Conservation (phyloP, 2,329 filamentous ascomycete species). For the Phaeosphaeria sp. region DNA sequence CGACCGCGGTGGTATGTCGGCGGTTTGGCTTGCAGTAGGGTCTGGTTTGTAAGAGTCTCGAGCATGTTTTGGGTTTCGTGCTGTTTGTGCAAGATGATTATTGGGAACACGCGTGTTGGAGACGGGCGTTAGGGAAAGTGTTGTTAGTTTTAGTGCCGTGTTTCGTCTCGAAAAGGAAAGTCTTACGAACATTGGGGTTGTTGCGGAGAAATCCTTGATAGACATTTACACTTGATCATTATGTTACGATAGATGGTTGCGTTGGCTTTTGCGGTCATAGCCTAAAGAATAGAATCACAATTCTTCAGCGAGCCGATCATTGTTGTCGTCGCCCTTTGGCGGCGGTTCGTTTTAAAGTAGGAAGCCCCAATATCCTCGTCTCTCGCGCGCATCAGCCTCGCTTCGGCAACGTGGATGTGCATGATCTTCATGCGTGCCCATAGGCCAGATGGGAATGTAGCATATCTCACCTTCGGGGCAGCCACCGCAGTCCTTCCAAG, state of each 20-base stretch:
- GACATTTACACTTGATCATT: background rate
- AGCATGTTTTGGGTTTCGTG: background rate
- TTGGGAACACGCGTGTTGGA: background rate
- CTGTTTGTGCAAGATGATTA: background rate
- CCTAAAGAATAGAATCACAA: background rate
- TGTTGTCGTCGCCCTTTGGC: background rate
- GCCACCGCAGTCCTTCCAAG: constrained; percentile 63
- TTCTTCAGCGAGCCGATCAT: background rate
- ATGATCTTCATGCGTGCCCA: constrained; percentile 63
- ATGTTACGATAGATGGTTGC: background rate
- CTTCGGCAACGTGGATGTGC: constrained; percentile 53
- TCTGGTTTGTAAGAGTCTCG: background rate
- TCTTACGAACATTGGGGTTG: background rate
- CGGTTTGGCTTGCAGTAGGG: background rate
- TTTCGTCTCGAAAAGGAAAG: background rate
- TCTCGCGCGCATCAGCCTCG: constrained; percentile 10
- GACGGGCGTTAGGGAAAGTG: background rate
- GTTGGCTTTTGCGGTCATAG: background rate
- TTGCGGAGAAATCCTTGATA: background rate
- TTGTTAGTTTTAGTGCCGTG: background rate
- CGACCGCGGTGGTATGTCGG: background rate
- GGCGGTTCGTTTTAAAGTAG: background rate
- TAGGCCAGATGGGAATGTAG: constrained; percentile 70
- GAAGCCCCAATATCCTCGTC: constrained; percentile 33
- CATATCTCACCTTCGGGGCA: constrained; percentile 64